Evolutionary conservation across 768 basidiomycete genomes (phyloP).

Genomic region (Rubroboletus pulcherrimus): DNA sequence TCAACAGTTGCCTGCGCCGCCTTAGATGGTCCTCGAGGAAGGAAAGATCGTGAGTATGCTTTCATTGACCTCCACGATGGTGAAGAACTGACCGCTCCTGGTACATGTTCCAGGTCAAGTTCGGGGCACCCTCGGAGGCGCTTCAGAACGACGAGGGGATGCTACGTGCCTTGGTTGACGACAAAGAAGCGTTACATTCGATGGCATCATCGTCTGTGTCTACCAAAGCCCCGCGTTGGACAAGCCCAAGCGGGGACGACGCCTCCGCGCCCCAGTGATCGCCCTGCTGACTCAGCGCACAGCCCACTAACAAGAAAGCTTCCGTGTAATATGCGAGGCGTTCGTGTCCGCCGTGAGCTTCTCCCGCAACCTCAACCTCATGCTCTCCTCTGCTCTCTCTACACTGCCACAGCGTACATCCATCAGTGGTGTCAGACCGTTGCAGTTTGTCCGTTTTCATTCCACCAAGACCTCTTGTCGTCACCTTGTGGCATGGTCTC

Average conservation of each 20-base stretch:
- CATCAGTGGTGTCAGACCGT: background rate
- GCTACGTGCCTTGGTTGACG: slow-evolving; percentile 54
- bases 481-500: background rate
- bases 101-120: slow-evolving; percentile 34
- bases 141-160: slow-evolving; percentile 49
- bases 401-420: background rate
- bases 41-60: slow-evolving; percentile 35
- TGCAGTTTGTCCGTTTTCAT: background rate
- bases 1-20: background rate
- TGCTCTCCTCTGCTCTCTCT: too few species aligned
- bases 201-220: slow-evolving; percentile 24
- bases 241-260: too few species aligned
- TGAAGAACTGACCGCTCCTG: background rate
- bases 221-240: too few species aligned
- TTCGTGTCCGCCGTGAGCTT: too few species aligned
- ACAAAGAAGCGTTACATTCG: slow-evolving; percentile 45
- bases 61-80: background rate
- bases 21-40: slow-evolving; percentile 42
- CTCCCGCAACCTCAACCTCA: too few species aligned
- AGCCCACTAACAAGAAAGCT: too few species aligned
- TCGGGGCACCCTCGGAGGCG: slow-evolving; percentile 46
- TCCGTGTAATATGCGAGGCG: too few species aligned
- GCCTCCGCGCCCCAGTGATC: too few species aligned
- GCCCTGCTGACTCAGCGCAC: too few species aligned
- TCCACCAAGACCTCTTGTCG: background rate